phyloP scores from a whole-genome alignment of 139 green algal species.

The Deuterostichococcus epilithicus region DNA sequence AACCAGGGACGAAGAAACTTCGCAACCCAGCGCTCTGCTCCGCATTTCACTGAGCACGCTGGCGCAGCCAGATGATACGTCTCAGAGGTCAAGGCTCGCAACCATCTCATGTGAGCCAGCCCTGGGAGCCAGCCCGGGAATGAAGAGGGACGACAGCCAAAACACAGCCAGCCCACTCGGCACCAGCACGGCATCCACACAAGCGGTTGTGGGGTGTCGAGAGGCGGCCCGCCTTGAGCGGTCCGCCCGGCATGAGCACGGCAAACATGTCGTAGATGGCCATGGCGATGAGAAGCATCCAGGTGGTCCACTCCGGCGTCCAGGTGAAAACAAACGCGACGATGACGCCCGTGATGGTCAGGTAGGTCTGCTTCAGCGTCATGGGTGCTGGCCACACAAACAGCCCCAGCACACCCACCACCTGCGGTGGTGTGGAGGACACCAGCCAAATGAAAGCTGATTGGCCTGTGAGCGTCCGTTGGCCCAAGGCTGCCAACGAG shows the following conservation, averaged over 20 bases:
- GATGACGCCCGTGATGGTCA: slow-evolving; percentile 78
- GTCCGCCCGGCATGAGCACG: slow-evolving; percentile 86
- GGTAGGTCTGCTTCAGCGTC: slow-evolving; percentile 83
- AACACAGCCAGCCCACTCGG: background rate
- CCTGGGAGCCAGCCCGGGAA: no score
- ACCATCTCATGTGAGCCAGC: no score
- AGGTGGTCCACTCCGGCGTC: slow-evolving; percentile 96
- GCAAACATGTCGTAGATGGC: slow-evolving; percentile 93
- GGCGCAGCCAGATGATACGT: background rate
- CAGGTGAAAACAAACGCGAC: slow-evolving; percentile 93
- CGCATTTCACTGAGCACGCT: background rate
- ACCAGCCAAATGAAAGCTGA: background rate
- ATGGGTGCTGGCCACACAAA: slow-evolving; percentile 88
- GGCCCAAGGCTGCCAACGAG: no score
- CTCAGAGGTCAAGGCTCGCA: background rate
- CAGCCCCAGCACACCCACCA: slow-evolving; percentile 74
- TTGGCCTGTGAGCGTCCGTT: no score
- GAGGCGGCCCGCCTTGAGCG: slow-evolving; percentile 32
- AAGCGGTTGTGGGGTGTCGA: no score
- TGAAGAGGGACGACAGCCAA: no score
- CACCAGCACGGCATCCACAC: background rate
- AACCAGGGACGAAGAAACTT: no score
- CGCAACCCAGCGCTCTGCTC: background rate
- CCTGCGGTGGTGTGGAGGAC: no score
- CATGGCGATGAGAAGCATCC: slow-evolving; percentile 90